phyloP scores from a whole-genome alignment of 768 basidiomycete species.

The Lactarius quietus region DNA sequence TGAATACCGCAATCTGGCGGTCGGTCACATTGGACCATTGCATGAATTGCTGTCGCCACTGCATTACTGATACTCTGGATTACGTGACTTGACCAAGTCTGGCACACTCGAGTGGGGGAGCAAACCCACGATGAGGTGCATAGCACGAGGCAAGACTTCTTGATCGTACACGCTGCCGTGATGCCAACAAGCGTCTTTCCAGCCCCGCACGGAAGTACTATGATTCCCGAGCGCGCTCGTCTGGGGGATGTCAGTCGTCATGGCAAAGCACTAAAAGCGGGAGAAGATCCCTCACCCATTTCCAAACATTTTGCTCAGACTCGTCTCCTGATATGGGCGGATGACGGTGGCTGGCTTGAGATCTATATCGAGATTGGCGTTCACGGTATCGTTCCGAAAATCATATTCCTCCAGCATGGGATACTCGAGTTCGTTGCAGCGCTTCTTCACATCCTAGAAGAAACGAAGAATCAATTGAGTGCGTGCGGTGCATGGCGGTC shows the following conservation, averaged over 20 bases:
- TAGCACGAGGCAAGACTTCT: slow-evolving; percentile 95
- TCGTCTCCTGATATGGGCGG: slow-evolving; percentile 97
- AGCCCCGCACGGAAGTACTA: slow-evolving; percentile 96
- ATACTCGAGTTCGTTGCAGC: slow-evolving; percentile 94
- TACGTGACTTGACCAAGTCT: slow-evolving; percentile 17
- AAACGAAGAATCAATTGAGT: not conserved
- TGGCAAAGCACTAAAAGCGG: slow-evolving; percentile 6
- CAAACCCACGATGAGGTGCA: slow-evolving; percentile 92
- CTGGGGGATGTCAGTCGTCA: slow-evolving; percentile 39
- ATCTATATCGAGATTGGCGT: slow-evolving; percentile 97
- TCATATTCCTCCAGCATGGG: slow-evolving; percentile 99
- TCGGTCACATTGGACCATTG: slow-evolving; percentile 99
- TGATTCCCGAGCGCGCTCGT: slow-evolving; percentile 96
- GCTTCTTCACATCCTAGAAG: slow-evolving; percentile 85
- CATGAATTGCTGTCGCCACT: slow-evolving; percentile 98
- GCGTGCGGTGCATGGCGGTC: slow-evolving; percentile 2
- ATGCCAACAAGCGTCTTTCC: slow-evolving; percentile 99
- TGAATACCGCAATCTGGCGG: slow-evolving; percentile 94
- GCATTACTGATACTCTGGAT: slow-evolving; percentile 85
- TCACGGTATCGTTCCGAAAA: slow-evolving; percentile 94
- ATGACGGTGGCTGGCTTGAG: slow-evolving; percentile 97
- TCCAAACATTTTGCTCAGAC: slow-evolving; percentile 98
- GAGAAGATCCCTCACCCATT: slow-evolving; percentile 65
- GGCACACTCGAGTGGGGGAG: slow-evolving; percentile 3
- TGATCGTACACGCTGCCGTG: slow-evolving; percentile 98